Percentiles rank a stretch among this genome's conserved stretches.
phyloP scores from a whole-genome alignment of 2,329 filamentous ascomycete genomes.

The Chaetomiaceae sp. region DNA sequence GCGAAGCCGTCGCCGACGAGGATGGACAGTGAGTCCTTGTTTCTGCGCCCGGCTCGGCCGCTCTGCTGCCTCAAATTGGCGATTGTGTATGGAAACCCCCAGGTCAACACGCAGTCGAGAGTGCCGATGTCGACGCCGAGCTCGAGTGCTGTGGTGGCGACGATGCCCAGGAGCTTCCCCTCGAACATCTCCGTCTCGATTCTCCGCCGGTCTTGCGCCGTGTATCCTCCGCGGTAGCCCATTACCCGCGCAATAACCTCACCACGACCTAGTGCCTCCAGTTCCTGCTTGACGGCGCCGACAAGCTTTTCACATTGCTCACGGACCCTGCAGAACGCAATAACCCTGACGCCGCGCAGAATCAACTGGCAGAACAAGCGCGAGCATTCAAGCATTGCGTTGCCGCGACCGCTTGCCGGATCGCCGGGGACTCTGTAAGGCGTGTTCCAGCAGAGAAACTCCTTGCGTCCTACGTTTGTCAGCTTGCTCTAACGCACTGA shows the following conservation, averaged over 20 bases:
- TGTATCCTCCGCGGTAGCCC: slow-evolving; percentile 94
- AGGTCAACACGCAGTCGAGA: slow-evolving; percentile 86
- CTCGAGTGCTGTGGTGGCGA: slow-evolving; percentile 89
- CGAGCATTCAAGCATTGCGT: slow-evolving; percentile 78
- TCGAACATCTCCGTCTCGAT: slow-evolving; percentile 98
- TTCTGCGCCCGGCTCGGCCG: slow-evolving; percentile 82
- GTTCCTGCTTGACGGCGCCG: slow-evolving; percentile 70
- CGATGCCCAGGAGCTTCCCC: slow-evolving; percentile 84
- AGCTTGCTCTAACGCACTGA: not conserved
- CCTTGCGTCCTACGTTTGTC: slow-evolving; percentile 54
- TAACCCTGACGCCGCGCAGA: slow-evolving; percentile 79
- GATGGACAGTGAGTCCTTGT: slow-evolving; percentile 87
- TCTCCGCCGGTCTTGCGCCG: slow-evolving; percentile 75
- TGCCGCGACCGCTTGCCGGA: slow-evolving; percentile 77
- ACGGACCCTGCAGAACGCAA: slow-evolving; percentile 84
- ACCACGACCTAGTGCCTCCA: slow-evolving; percentile 63
- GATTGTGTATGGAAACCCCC: slow-evolving; percentile 93
- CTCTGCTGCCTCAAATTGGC: slow-evolving; percentile 92
- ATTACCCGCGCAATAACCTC: slow-evolving; percentile 79
- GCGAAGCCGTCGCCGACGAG: slow-evolving; percentile 84
- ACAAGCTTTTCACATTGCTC: slow-evolving; percentile 84
- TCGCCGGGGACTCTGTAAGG: slow-evolving; percentile 87
- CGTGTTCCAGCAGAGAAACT: slow-evolving; percentile 97
- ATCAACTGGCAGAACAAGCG: slow-evolving; percentile 86
- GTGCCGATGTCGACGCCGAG: slow-evolving; percentile 93